Evolutionary conservation across 2,329 filamentous ascomycete species (phyloP).

Genomic region (Exophiala sp.): DNA sequence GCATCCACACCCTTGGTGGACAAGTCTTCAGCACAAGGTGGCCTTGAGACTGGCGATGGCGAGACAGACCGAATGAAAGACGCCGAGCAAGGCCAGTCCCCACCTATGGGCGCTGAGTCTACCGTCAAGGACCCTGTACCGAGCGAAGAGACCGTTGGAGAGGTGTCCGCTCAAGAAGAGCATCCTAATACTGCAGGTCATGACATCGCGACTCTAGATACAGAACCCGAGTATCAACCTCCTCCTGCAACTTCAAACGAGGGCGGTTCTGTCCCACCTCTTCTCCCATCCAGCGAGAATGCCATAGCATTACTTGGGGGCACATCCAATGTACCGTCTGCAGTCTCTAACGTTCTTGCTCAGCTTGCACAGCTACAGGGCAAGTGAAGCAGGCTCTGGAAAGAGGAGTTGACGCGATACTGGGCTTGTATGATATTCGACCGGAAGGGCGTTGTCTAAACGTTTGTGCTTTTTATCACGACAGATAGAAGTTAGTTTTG

Average conservation of each 20-base stretch:
- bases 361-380: constrained; percentile 12
- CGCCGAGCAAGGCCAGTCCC: constrained; percentile 8
- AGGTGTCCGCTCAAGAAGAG: constrained; percentile 3
- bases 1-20: constrained; percentile 37
- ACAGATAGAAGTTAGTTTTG: constrained; percentile 16
- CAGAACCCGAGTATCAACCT: constrained; percentile 20
- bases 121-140: not conserved
- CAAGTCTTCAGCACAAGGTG: constrained; percentile 34
- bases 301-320: not conserved
- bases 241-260: constrained; percentile 4
- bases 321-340: constrained; percentile 1
- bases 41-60: not conserved
- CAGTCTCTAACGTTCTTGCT: constrained; percentile 9
- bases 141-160: constrained; percentile 1
- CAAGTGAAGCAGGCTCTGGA: not conserved
- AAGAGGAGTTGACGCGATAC: not conserved
- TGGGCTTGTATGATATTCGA: constrained; percentile 14
- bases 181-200: not conserved
- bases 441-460: constrained; percentile 9
- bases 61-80: constrained; percentile 7
- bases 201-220: constrained; percentile 15
- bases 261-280: not conserved
- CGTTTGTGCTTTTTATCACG: constrained; percentile 9
- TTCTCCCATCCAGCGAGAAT: not conserved
- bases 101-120: constrained; percentile 4